Evolutionary conservation across 805 yeast species (phyloP), one percentile per base, ranked within the genome.

Genomic region (Kluyveromyces nonfermentans): DNA sequence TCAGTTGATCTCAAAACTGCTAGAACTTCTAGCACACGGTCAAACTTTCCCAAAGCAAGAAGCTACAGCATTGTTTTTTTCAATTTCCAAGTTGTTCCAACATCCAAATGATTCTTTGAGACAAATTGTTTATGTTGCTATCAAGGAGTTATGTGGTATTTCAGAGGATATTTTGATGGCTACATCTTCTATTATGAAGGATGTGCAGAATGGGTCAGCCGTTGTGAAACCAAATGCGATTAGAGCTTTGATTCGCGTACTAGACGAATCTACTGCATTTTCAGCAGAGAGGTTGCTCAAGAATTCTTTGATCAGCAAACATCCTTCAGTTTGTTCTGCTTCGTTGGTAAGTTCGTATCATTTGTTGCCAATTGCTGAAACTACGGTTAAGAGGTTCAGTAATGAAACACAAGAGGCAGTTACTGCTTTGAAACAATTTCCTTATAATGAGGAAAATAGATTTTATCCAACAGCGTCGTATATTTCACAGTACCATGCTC

Each of bases 131-230:
- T 93, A 90, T 60, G 72, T 93, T 62, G 90, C 96, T 14, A 88
- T 90, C 65, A 93, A 93, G 69, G 97, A 90, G 64, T 75, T 93
- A 50, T 77, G 90, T 40, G 67, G 81, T 16, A 76, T 83, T 50
- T 86, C 96, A 17, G 85, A 86, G 53, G 97, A 93, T 65, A 87
- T 88, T 45, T 75, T 93, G 64, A 93, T 93, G 97, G 97, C 90
- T 21, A 93, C 98, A 21, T 86, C 96, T 2, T 88, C 96, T 21
- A 89, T 93, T 60, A 93, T 93, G 97, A 89, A 89, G 68, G 98
- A 93, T 68, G 86, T 93, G 43, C 97, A 94, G 68, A 82, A 80
- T 52, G 90, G 90, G 45, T 94, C 86, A 47, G 70, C 78, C 50
- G 70, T 87, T 49, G 88, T 83, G 67, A 87, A 88, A 60, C 96